Percentiles rank a stretch among this genome's conserved stretches.
phyloP scores from a whole-genome alignment of 2,329 filamentous ascomycete genomes.

The Plenodomus lindquistii region DNA sequence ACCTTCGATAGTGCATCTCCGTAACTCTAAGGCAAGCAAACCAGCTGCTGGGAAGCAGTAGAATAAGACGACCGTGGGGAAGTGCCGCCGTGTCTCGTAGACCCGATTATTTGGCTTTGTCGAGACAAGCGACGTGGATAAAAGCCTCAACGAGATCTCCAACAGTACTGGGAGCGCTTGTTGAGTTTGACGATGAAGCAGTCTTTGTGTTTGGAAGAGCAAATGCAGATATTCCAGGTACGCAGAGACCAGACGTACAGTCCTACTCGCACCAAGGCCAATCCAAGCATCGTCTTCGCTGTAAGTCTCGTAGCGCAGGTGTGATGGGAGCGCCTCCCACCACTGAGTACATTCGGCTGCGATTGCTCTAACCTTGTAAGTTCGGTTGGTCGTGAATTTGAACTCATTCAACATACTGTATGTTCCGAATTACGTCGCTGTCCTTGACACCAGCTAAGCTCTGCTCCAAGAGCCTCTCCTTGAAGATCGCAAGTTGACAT shows the following conservation, averaged over 20 bases:
- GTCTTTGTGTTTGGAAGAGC: constrained; percentile 39
- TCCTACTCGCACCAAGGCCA: constrained; percentile 23
- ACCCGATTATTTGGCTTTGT: constrained; percentile 37
- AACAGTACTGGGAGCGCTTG: constrained; percentile 36
- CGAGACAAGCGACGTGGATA: constrained; percentile 35
- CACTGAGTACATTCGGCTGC: constrained; percentile 28
- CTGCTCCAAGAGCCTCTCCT: constrained; percentile 38
- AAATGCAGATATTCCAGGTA: constrained; percentile 42
- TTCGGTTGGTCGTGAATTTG: neutral
- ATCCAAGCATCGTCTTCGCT: constrained; percentile 37
- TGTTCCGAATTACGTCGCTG: constrained; percentile 30
- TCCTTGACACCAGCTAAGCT: constrained; percentile 38
- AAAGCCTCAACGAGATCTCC: constrained; percentile 38
- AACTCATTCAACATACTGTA: constrained; percentile 26
- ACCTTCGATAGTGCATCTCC: constrained; percentile 39
- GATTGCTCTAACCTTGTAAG: constrained; percentile 27
- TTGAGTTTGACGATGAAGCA: constrained; percentile 38
- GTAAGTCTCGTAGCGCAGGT: constrained; percentile 42
- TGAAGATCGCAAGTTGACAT: constrained; percentile 31
- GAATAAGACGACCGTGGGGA: constrained; percentile 40
- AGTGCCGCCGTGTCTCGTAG: constrained; percentile 37
- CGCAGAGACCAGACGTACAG: constrained; percentile 33
- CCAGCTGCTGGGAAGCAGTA: constrained; percentile 43
- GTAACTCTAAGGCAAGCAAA: constrained; percentile 39
- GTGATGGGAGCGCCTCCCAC: constrained; percentile 35